Evolutionary conservation across 2,329 filamentous ascomycete species (phyloP), one percentile per base, ranked within the genome.

Genomic region (Clarireedia sp.): DNA sequence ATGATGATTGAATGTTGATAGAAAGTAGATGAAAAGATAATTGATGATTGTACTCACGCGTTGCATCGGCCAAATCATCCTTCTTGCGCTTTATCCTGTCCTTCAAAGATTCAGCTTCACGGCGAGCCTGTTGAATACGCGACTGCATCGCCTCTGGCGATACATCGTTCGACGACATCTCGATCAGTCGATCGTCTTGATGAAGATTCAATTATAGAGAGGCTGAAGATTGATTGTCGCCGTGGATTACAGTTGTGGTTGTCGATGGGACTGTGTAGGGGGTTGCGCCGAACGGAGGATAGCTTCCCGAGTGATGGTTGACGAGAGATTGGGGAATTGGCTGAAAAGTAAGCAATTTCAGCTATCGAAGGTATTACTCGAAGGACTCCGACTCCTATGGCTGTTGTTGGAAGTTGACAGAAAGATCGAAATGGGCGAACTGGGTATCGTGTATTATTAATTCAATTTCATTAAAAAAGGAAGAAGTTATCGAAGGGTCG

Each of bases 71-170:
- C 67, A 99, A 83, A 77, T 97, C 94, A 82, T 99, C 94, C 87
- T 97, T 97, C 85, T 95, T 96, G 76, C 91, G 85, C 86, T 96
- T 97, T 83, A 97, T 97, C 74, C 89, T 87, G 73, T 97, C 92
- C 81, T 97, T 97, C 67, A 97, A 79, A 53, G 89, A 91, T 79
- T 97, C 94, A 68, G 94, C 94, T 81, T 99, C 94, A 78, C 94
- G 89, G 74, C 94, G 86, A 72, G 94, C 92, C 69, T 89, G 86
- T 70, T 90, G 87, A 68, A 94, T 92, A 75, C 87, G 87, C 76
- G 91, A 87, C 81, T 97, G 92, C 84, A 96, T 95, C 73, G 81
- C 80, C 76, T 86, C 82, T 63, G 82, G 82, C 69, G 82, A 85
- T 67, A 85, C 80, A 70, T 85, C 82, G 73, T 75, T 81, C 48